Percentiles rank a stretch among this genome's conserved stretches.
Conservation (phyloP, 2,329 filamentous ascomycete species). For the Clonostachys rosea region DNA sequence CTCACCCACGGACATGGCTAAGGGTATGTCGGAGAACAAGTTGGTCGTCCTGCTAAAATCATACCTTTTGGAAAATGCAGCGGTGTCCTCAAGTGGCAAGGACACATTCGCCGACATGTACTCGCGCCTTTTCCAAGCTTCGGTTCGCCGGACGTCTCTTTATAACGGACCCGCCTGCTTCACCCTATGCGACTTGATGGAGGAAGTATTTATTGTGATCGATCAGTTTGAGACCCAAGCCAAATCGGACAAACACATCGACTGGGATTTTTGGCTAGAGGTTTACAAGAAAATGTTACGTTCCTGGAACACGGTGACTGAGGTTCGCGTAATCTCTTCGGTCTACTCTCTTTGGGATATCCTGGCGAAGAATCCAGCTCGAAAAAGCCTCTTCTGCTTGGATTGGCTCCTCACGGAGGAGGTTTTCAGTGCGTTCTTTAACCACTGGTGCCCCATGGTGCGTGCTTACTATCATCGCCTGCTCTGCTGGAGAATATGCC, state of each 20-base stretch:
- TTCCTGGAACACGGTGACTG: conserved; percentile 85
- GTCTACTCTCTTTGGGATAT: conserved; percentile 77
- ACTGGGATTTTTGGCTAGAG: conserved; percentile 83
- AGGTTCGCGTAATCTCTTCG: conserved; percentile 79
- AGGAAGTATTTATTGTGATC: conserved; percentile 69
- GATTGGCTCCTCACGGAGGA: conserved; percentile 71
- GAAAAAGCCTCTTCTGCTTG: conserved; percentile 67
- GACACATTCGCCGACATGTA: conserved; percentile 75
- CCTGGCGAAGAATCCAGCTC: conserved; percentile 57
- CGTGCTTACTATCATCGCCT: conserved; percentile 89
- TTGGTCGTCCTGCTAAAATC: conserved; percentile 79
- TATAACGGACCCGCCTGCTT: conserved; percentile 84
- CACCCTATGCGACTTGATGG: conserved; percentile 85
- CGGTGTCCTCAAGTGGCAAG: conserved; percentile 37
- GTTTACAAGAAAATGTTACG: conserved; percentile 75
- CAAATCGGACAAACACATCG: conserved; percentile 43
- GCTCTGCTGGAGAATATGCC: conserved; percentile 82
- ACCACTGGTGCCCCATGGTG: conserved; percentile 95
- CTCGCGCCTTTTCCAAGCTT: conserved; percentile 66
- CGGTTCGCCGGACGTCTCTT: conserved; percentile 69
- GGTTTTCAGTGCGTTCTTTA: conserved; percentile 78
- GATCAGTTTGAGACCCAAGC: conserved; percentile 38
- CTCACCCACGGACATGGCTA: conserved; percentile 63
- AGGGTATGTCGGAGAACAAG: conserved; percentile 85
- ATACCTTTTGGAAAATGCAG: conserved; percentile 53